These are phyloP conservation scores for Malus sylvestris DNA, from an alignment of 306 rosid genomes.

Conservation along the genomic window DNA sequence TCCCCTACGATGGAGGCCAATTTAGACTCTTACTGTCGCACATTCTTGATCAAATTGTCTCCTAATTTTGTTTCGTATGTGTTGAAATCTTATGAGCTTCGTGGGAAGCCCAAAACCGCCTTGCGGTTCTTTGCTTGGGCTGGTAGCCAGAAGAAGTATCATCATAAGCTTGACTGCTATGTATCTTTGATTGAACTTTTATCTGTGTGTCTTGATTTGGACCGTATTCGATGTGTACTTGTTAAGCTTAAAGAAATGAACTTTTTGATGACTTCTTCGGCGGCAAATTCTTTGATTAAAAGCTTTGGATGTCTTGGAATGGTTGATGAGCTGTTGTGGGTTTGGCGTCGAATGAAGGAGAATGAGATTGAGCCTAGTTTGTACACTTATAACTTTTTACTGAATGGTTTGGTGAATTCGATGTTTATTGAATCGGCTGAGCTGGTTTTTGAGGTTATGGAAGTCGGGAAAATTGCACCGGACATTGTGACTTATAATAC, in stretches of 20 bases:
- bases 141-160: constrained; percentile 39
- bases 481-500: constrained; percentile 69
- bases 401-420: constrained; percentile 68
- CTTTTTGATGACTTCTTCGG: constrained; percentile 41
- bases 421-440: constrained; percentile 60
- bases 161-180: constrained; percentile 59
- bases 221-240: constrained; percentile 15
- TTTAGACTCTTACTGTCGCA: constrained; percentile 43
- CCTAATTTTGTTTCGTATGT: constrained; percentile 60
- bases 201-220: constrained; percentile 23
- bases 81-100: constrained; percentile 38
- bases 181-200: constrained; percentile 52
- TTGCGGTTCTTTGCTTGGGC: constrained; percentile 72
- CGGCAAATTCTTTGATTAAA: constrained; percentile 53
- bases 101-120: constrained; percentile 30
- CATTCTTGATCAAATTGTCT: constrained; percentile 54
- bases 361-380: constrained; percentile 53
- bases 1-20: constrained; percentile 63
- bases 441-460: constrained; percentile 61
- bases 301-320: constrained; percentile 54
- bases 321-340: constrained; percentile 74
- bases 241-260: constrained; percentile 24
- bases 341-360: constrained; percentile 73
- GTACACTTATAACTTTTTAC: constrained; percentile 46
- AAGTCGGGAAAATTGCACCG: constrained; percentile 45